phyloP scores from a whole-genome alignment of 805 yeast species.

The Suhomyces sp. region DNA sequence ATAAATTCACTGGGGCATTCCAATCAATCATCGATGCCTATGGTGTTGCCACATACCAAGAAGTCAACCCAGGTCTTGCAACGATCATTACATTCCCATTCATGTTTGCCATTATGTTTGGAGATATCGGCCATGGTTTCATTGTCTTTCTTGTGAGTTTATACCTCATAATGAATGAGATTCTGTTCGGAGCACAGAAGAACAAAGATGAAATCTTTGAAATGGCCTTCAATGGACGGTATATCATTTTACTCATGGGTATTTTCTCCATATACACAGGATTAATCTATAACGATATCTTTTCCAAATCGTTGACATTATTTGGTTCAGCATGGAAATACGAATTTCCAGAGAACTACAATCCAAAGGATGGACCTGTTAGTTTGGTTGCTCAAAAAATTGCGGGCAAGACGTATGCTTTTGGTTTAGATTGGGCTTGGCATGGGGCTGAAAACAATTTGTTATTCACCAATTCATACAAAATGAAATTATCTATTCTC shows the following conservation, averaged over 20 bases:
- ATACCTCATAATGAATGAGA: slow-evolving; percentile 71
- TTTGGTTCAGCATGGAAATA: slow-evolving; percentile 92
- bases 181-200: slow-evolving; percentile 60
- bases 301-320: slow-evolving; percentile 85
- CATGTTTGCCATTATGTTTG: slow-evolving; percentile 99
- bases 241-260: slow-evolving; percentile 90
- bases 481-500: slow-evolving; percentile 92
- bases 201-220: slow-evolving; percentile 87
- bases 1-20: slow-evolving; percentile 90
- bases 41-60: slow-evolving; percentile 90
- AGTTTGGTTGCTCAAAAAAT: slow-evolving; percentile 61
- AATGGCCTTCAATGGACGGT: slow-evolving; percentile 94
- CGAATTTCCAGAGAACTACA: slow-evolving; percentile 62
- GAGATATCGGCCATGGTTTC: slow-evolving; percentile 96
- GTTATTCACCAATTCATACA: slow-evolving; percentile 89
- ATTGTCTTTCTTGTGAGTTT: slow-evolving; percentile 74
- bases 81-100: slow-evolving; percentile 95
- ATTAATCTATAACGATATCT: slow-evolving; percentile 86
- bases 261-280: slow-evolving; percentile 95
- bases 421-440: slow-evolving; percentile 95
- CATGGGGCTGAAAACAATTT: slow-evolving; percentile 94
- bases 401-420: slow-evolving; percentile 60
- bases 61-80: slow-evolving; percentile 94
- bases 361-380: slow-evolving; percentile 56
- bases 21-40: slow-evolving; percentile 94